Evolutionary conservation across 2,329 filamentous ascomycete species (phyloP).

Genomic region (Diaporthe sp.): DNA sequence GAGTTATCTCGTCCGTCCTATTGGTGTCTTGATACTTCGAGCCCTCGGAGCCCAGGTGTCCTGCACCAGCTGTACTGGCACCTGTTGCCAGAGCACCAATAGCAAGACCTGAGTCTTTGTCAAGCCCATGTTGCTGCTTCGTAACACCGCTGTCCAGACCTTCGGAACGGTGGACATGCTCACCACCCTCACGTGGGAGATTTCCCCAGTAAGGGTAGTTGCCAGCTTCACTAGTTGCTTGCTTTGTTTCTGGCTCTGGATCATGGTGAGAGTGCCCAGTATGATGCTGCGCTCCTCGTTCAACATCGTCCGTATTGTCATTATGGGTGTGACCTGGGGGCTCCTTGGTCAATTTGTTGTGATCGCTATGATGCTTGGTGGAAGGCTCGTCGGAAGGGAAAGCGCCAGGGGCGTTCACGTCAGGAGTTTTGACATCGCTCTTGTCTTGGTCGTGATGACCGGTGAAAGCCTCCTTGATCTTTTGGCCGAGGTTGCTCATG

Average conservation of each 20-base stretch:
- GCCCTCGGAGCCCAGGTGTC: neutral
- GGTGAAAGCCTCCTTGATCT: constrained; percentile 36
- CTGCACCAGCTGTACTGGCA: neutral
- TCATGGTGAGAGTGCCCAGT: constrained; percentile 26
- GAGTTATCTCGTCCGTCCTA: neutral
- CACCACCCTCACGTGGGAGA: constrained; percentile 15
- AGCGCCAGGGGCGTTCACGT: neutral
- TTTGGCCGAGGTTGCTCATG: constrained; percentile 36
- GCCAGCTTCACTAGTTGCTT: constrained; percentile 38
- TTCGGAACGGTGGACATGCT: neutral
- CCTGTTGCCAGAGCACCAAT: constrained; percentile 24
- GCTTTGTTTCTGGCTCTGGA: constrained; percentile 33
- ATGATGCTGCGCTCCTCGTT: constrained; percentile 26
- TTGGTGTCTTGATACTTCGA: neutral
- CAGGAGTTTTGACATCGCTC: constrained; percentile 23
- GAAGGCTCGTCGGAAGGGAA: neutral
- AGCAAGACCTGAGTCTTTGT: constrained; percentile 17
- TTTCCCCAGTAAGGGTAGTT: constrained; percentile 41
- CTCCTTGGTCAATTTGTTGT: constrained; percentile 25
- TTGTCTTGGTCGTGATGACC: constrained; percentile 19
- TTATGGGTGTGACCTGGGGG: neutral
- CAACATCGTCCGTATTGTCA: neutral
- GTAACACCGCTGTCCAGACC: neutral
- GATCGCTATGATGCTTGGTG: constrained; percentile 22
- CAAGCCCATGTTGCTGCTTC: neutral